phyloP scores from a whole-genome alignment of 2,329 filamentous ascomycete genomes.

The Lecanicillium sp. region DNA sequence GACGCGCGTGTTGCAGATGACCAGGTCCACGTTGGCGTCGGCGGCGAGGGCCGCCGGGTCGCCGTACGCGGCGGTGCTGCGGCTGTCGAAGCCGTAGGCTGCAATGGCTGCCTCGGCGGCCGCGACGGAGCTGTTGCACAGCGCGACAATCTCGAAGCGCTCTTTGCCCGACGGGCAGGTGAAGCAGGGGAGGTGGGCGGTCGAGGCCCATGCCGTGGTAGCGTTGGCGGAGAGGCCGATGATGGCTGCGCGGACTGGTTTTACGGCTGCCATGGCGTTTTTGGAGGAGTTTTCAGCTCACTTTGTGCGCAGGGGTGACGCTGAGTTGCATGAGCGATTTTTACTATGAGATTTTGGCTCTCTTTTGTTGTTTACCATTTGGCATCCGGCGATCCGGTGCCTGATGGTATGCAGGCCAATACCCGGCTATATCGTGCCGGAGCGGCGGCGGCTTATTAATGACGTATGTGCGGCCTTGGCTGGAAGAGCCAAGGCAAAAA shows the following conservation, averaged over 20 bases:
- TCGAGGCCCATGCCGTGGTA: not conserved
- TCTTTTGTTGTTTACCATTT: no score
- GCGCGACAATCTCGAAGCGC: constrained; percentile 35
- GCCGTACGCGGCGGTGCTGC: constrained; percentile 33
- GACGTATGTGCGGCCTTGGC: no score
- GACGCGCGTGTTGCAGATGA: constrained; percentile 41
- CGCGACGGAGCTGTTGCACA: constrained; percentile 35
- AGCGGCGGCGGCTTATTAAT: no score
- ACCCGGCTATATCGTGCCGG: no score
- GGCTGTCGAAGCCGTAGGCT: constrained; percentile 26
- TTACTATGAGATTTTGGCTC: no score
- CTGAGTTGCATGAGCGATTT: no score
- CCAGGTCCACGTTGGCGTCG: constrained; percentile 34
- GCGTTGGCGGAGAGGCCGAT: constrained; percentile 5
- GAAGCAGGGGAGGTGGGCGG: constrained; percentile 4
- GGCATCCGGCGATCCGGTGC: no score
- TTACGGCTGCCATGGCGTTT: no score
- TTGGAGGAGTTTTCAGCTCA: no score
- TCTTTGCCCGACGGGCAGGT: constrained; percentile 16
- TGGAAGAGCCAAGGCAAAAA: no score
- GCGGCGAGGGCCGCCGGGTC: constrained; percentile 32
- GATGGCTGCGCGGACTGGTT: not conserved
- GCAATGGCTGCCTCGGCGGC: constrained; percentile 31
- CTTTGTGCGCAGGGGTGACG: no score
- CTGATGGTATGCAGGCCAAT: no score